phyloP scores from a whole-genome alignment of 768 basidiomycete genomes.

The Clavulina sp. region DNA sequence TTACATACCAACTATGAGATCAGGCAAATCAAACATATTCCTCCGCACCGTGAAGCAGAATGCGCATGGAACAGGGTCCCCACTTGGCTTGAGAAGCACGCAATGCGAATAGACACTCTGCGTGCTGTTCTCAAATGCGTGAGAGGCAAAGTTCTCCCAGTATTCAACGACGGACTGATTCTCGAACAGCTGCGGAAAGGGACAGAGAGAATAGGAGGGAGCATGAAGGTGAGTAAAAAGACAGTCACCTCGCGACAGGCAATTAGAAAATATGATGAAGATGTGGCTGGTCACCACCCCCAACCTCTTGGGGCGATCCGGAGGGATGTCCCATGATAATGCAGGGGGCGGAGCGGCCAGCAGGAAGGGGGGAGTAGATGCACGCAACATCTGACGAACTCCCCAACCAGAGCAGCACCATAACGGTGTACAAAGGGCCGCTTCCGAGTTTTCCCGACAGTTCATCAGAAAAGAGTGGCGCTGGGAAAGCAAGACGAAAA shows the following conservation, averaged over 20 bases:
- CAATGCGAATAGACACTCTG: conserved; percentile 91
- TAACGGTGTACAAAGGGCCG: too few species aligned
- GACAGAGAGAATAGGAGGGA: conserved; percentile 2
- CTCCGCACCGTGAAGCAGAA: conserved; percentile 93
- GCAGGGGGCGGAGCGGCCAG: too few species aligned
- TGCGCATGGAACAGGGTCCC: conserved; percentile 73
- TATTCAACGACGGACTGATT: conserved; percentile 90
- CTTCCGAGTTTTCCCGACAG: too few species aligned
- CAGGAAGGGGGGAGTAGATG: too few species aligned
- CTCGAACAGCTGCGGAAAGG: conserved; percentile 70
- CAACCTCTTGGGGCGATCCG: too few species aligned
- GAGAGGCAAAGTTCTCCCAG: conserved; percentile 91
- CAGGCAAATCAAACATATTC: conserved; percentile 81
- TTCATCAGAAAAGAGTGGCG: too few species aligned
- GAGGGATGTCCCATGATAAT: too few species aligned
- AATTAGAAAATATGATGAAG: background rate
- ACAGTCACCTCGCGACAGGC: background rate
- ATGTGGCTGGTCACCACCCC: too few species aligned
- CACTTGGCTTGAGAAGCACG: conserved; percentile 68
- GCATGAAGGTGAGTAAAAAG: background rate
- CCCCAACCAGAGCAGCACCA: background rate
- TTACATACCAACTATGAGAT: conserved; percentile 63
- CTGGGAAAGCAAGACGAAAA: too few species aligned
- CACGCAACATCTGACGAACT: background rate
- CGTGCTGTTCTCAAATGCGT: conserved; percentile 95